Conservation (phyloP, 495 filamentous ascomycete species). For the Astrothelium macrocarpum region DNA sequence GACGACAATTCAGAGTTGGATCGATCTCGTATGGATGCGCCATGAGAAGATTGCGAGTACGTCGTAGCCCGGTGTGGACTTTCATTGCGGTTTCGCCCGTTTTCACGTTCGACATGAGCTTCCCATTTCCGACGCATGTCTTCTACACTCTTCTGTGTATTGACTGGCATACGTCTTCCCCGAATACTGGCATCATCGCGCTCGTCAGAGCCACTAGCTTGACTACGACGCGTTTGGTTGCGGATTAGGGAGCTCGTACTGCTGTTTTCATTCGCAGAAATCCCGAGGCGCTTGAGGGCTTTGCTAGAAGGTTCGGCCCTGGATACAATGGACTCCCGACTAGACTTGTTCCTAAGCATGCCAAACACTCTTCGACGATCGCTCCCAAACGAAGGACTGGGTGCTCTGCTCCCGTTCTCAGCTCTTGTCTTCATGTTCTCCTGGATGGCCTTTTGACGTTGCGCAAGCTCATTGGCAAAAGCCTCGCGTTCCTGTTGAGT, state of each 20-base stretch:
- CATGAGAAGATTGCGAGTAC: slow-evolving; percentile 2
- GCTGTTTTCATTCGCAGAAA: slow-evolving; percentile 29
- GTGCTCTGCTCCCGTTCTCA: slow-evolving; percentile 54
- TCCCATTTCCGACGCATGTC: slow-evolving; percentile 25
- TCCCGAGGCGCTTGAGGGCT: slow-evolving; percentile 61
- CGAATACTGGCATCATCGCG: not conserved
- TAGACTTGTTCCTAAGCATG: slow-evolving; percentile 58
- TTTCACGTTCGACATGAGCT: not conserved
- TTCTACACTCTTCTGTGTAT: slow-evolving; percentile 22
- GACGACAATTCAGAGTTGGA: slow-evolving; percentile 34
- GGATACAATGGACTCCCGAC: slow-evolving; percentile 49
- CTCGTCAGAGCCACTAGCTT: slow-evolving; percentile 18
- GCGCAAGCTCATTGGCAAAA: slow-evolving; percentile 70
- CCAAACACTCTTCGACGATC: slow-evolving; percentile 52
- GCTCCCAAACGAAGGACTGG: slow-evolving; percentile 35
- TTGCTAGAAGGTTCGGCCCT: slow-evolving; percentile 44
- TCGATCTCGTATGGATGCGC: slow-evolving; percentile 22
- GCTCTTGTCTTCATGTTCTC: slow-evolving; percentile 69
- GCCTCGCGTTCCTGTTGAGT: slow-evolving; percentile 62
- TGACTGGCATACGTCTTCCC: not conserved
- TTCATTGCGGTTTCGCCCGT: not conserved
- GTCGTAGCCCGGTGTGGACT: not conserved
- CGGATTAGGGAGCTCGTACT: slow-evolving; percentile 37
- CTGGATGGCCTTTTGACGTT: slow-evolving; percentile 65
- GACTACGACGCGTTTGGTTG: slow-evolving; percentile 1